Evolutionary conservation across 2,329 filamentous ascomycete genomes (phyloP).

Genomic region (Colletotrichum lupini): DNA sequence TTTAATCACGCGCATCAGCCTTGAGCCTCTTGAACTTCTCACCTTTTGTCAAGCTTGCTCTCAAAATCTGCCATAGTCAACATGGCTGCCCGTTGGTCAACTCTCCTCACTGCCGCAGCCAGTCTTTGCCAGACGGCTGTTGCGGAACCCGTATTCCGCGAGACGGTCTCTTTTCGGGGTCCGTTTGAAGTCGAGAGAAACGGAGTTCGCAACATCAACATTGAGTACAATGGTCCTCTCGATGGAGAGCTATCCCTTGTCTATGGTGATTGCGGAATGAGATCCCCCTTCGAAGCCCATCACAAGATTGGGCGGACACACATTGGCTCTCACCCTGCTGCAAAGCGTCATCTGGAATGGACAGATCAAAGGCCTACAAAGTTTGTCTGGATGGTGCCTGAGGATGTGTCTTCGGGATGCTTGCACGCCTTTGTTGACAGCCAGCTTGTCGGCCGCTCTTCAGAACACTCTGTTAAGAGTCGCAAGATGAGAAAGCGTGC

Average conservation of each 20-base stretch:
- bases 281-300: slow-evolving; percentile 5
- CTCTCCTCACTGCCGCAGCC: slow-evolving; percentile 11
- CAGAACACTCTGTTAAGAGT: slow-evolving; percentile 32
- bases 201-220: slow-evolving; percentile 38
- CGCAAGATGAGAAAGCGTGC: slow-evolving; percentile 26
- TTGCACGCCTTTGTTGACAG: slow-evolving; percentile 38
- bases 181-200: slow-evolving; percentile 33
- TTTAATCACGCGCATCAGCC: too few relatives aligned
- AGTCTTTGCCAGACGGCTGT: slow-evolving; percentile 12
- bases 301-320: slow-evolving; percentile 39
- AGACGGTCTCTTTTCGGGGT: slow-evolving; percentile 13
- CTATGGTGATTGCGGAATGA: slow-evolving; percentile 36
- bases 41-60: not conserved
- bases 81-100: slow-evolving; percentile 20
- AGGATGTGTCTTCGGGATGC: slow-evolving; percentile 31
- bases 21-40: not conserved
- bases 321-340: slow-evolving; percentile 38
- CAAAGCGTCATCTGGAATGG: slow-evolving; percentile 37
- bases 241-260: slow-evolving; percentile 37
- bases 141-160: slow-evolving; percentile 16
- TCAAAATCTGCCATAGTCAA: not conserved
- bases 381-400: slow-evolving; percentile 39
- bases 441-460: slow-evolving; percentile 37
- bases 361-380: slow-evolving; percentile 34
- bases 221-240: slow-evolving; percentile 36